Percentiles rank a stretch among this genome's conserved stretches.
phyloP scores from a whole-genome alignment of 2,329 filamentous ascomycete genomes.

The Aureobasidium sp. region DNA sequence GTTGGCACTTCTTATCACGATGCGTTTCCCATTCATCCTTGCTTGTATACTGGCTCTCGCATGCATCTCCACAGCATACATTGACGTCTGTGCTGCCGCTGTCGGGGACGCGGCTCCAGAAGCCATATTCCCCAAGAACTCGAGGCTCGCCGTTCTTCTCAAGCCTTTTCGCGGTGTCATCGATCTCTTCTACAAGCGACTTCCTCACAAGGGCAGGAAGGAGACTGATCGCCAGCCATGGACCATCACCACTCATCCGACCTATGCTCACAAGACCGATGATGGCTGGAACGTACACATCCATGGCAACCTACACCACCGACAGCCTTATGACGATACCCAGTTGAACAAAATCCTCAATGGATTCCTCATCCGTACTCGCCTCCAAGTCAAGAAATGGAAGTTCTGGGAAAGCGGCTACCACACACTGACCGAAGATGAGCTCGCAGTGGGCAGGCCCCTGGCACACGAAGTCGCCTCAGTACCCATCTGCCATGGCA shows the following conservation, averaged over 20 bases:
- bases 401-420: not conserved
- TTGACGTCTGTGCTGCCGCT: not conserved
- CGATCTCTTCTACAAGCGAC: not conserved
- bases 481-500: not conserved
- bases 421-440: not conserved
- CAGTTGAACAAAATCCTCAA: slow-evolving; percentile 58
- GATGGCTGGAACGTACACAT: slow-evolving; percentile 63
- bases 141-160: not conserved
- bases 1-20: slow-evolving; percentile 3
- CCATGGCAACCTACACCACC: slow-evolving; percentile 65
- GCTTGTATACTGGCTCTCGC: not conserved
- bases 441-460: not conserved
- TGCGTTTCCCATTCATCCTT: slow-evolving; percentile 11
- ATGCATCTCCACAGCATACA: not conserved
- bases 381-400: slow-evolving; percentile 30
- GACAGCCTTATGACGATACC: slow-evolving; percentile 51
- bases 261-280: slow-evolving; percentile 59
- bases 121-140: not conserved
- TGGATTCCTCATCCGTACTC: slow-evolving; percentile 44
- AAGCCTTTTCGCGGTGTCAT: slow-evolving; percentile 12
- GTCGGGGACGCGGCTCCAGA: not conserved
- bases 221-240: not conserved
- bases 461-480: not conserved
- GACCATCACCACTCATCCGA: slow-evolving; percentile 48
- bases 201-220: not conserved